Evolutionary conservation across 768 basidiomycete genomes (phyloP), one percentile per base, ranked within the genome.

Genomic region (Panus rudis): DNA sequence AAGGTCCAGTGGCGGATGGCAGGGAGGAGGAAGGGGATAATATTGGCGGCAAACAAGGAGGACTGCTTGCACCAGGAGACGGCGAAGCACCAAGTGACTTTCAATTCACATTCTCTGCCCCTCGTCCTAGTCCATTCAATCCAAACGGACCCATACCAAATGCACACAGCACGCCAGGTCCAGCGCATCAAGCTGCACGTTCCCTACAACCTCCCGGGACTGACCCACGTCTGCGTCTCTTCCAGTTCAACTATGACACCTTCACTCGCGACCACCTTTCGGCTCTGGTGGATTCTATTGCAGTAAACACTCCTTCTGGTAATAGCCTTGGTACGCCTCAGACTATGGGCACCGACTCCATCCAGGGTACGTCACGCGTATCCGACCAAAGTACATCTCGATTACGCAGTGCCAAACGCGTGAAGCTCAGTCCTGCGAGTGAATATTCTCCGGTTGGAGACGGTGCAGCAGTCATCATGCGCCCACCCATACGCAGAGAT

Each of bases 171-270:
- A 84, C 80, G 1, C 33, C 16, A 7, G 52, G 20, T 64, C 64
- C 46, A 64, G 66, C 16, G 59, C 64, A 20, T 46, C 42, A 38
- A 30, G 27, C 50, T 45, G n/a, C n/a, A n/a, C n/a, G n/a, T n/a
- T n/a, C n/a, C n/a, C n/a, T n/a, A n/a, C 23, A 63, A 40, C 54
- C 56, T 21, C 70, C 72, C 17, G 52, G 58, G 21, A 84, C 81
- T 21, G 87, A 90, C 56, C 80, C 87, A 2, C 80, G 81, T 22
- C 75, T 92, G 10, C 81, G 84, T 11, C 72, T 97, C 27, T 97
- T 98, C 65, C 86, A 92, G 56, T 87, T 92, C 40, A 82, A 91
- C 51, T 98, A 97, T 57, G 94, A 99, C 61, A 97, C 94, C 0
- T 93, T 88, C 57, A 99, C 94, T 1, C 79, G 92, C 33, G 88